Evolutionary conservation across 169 alveolate genomes (phyloP).

Genomic region (Theileria luwenshuni): DNA sequence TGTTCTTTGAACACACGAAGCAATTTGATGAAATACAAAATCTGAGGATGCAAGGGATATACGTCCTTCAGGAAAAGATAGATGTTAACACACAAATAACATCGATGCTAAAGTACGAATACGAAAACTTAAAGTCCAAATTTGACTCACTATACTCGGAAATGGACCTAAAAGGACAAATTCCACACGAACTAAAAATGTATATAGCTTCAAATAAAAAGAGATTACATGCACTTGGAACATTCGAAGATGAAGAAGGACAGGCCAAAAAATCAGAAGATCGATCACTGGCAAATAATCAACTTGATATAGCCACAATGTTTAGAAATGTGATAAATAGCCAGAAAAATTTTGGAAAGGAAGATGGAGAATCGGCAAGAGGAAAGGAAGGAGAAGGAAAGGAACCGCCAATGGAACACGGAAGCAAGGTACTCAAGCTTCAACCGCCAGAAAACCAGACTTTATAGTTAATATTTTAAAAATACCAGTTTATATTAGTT

Average conservation of each 20-base stretch:
- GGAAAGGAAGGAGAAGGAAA: not conserved
- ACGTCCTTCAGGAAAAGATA: constrained; percentile 70
- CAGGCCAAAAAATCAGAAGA: constrained; percentile 11
- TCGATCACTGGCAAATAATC: constrained; percentile 13
- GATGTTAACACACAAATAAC: constrained; percentile 75
- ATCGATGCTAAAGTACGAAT: constrained; percentile 70
- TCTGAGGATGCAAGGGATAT: constrained; percentile 68
- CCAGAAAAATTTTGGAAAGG: not conserved
- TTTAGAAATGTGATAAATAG: constrained; percentile 9
- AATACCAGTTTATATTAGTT: too few relatives aligned
- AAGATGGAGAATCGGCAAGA: not conserved
- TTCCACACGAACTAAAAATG: constrained; percentile 59
- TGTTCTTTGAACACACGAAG: not conserved
- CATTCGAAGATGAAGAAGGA: not conserved
- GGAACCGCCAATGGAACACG: not conserved
- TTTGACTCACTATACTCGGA: constrained; percentile 72
- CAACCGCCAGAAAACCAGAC: too few relatives aligned
- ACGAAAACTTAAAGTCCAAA: constrained; percentile 70
- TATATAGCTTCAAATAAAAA: constrained; percentile 31
- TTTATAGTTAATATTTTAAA: too few relatives aligned
- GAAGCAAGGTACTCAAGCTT: not conserved
- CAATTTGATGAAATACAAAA: constrained; percentile 47
- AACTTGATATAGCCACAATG: constrained; percentile 40
- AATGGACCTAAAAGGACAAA: constrained; percentile 77
- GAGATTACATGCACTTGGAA: constrained; percentile 14